Evolutionary conservation across 768 basidiomycete genomes (phyloP), one percentile per base, ranked within the genome.

Genomic region (Podaxis sp.): DNA sequence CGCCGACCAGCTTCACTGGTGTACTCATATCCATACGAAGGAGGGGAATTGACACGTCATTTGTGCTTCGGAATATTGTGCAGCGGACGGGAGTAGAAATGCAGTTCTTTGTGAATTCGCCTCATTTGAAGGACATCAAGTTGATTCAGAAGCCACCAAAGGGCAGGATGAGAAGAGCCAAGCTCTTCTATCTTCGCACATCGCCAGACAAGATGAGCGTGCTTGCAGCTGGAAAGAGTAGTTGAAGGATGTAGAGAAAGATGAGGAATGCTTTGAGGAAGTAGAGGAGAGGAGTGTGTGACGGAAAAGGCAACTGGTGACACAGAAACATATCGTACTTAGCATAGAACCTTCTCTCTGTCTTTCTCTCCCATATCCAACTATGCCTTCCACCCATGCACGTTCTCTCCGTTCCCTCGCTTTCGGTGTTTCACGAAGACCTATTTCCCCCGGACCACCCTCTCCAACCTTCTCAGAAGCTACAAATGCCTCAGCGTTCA

Each of bases 71-170:
- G 66, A 98, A 98, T 76, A 85, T 97, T 66, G 84, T 99, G 57
- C 90, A 93, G 69, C 84, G 94, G 66, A 93, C 90, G 12, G 96
- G 95, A 12, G 90, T 97, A 41, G 96, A 98, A 80, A 89, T 93
- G 89, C 90, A 89, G 70, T 91, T 93, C 77, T 95, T 89, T 73
- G 86, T 88, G 66, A 87, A 85, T 70, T 92, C 90, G 56, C 96
- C 96, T 30, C 85, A 93, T 71, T 70, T 99, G 75, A 93, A 92
- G 80, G 87, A 90, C 60, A 90, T 99, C 75, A 87, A 88, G 75
- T 78, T 98, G 64, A 77, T 95, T 63, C 83, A 85, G 75, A 79
- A 76, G 66, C 87, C 89, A 60, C 83, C 82, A 4, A 82, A 80
- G 64, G 82, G 82, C 64, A 77, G 87, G 67, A 86, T 89, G 82